Evolutionary conservation across 768 basidiomycete genomes (phyloP).

Genomic region (Leccinum imitatum): DNA sequence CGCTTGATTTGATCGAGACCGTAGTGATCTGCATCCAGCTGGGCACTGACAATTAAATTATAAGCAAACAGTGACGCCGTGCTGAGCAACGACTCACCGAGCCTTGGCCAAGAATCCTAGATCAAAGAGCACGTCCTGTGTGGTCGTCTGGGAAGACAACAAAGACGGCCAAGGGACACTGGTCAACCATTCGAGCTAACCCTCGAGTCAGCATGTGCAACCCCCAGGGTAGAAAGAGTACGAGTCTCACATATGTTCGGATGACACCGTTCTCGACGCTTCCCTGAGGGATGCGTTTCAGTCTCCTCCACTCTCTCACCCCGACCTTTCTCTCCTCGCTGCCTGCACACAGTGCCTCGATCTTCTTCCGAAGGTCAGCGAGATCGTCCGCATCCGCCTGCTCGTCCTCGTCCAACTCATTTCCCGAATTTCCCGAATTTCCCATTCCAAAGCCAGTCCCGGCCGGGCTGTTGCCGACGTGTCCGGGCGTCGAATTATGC

Average conservation of each 20-base stretch:
- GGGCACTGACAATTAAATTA: constrained; percentile 34
- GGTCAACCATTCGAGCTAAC: constrained; percentile 82
- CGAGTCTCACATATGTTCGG: constrained; percentile 67
- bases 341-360: constrained; percentile 70
- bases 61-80: neutral
- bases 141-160: constrained; percentile 18
- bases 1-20: constrained; percentile 93
- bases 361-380: constrained; percentile 65
- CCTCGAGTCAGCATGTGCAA: constrained; percentile 9
- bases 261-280: constrained; percentile 92
- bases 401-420: constrained; percentile 74
- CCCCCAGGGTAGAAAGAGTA: neutral
- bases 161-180: constrained; percentile 76
- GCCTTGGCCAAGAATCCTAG: constrained; percentile 66
- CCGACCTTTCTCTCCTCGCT: constrained; percentile 83
- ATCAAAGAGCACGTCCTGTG: constrained; percentile 44
- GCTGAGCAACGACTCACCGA: constrained; percentile 34
- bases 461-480: constrained; percentile 5
- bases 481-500: constrained; percentile 35
- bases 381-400: constrained; percentile 81
- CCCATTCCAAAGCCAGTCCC: constrained; percentile 25
- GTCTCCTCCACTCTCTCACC: constrained; percentile 76
- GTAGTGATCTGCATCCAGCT: constrained; percentile 88
- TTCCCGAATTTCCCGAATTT: constrained; percentile 23
- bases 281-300: constrained; percentile 86